Conservation (phyloP, 768 basidiomycete species). For the Hortiboletus flavorubellus region DNA sequence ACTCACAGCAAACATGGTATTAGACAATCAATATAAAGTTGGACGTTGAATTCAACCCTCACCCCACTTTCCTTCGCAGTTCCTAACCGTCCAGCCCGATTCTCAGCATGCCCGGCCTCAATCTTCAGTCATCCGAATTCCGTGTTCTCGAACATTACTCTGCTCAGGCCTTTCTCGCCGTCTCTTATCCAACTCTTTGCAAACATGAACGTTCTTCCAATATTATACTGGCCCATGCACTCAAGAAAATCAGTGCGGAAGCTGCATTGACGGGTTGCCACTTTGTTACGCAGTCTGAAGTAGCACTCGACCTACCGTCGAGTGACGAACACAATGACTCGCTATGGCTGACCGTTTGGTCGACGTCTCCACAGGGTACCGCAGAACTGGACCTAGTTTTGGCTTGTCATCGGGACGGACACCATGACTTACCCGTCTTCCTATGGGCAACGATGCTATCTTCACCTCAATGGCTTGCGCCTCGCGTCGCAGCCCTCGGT, state of each 20-base stretch:
- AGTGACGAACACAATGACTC: slow-evolving; percentile 24
- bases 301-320: slow-evolving; percentile 24
- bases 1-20: slow-evolving; percentile 14
- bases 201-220: slow-evolving; percentile 48
- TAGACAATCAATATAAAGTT: slow-evolving; percentile 6
- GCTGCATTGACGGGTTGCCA: slow-evolving; percentile 35
- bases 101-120: slow-evolving; percentile 31
- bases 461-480: slow-evolving; percentile 28
- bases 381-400: slow-evolving; percentile 42
- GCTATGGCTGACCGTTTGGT: slow-evolving; percentile 53
- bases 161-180: slow-evolving; percentile 40
- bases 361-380: slow-evolving; percentile 28
- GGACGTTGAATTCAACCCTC: background rate
- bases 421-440: slow-evolving; percentile 52
- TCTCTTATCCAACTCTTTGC: slow-evolving; percentile 40
- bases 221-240: slow-evolving; percentile 50
- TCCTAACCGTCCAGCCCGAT: background rate
- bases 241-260: slow-evolving; percentile 39
- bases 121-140: slow-evolving; percentile 18
- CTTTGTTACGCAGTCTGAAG: slow-evolving; percentile 35
- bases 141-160: slow-evolving; percentile 39
- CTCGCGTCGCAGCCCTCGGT: slow-evolving; percentile 36
- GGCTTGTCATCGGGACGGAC: slow-evolving; percentile 42
- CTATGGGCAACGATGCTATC: slow-evolving; percentile 40
- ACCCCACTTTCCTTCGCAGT: background rate